Base-by-base conservation (phyloP, 1,284 basidiomycete genomes). In the Trichosporon inkin region DNA sequence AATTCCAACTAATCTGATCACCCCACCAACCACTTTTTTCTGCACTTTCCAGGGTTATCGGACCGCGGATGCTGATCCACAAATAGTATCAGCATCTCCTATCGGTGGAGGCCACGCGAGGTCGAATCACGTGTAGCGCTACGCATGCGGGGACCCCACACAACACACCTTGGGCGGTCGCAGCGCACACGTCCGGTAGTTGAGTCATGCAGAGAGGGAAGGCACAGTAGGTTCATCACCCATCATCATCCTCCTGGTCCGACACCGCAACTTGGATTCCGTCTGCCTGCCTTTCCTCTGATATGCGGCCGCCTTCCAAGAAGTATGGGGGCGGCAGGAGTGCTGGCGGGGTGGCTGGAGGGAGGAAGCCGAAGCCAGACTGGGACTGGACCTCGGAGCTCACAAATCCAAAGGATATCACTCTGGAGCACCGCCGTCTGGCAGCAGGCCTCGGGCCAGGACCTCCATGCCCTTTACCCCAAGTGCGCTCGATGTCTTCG, bases 321-420 rank as follows among this genome's bases (percentile, higher is more conserved):
- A 32, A 32, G 28, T 32, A 32, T 32, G 28, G 28, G 5, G 28
- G 28, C 28, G 8, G 28, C 5, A 32, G 28, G 28, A 32, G 28
- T 8, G 28, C 28, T 8, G 28, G 28, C 5, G 28, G 28, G 8
- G 8, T 32, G 28, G 28, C 28, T 8, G 28, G 28, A 32, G 28
- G 28, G 5, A 32, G 8, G 28, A 4, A 32, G 5, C 4, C 13
- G 36, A 13, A 38, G 13, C 36, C 36, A 22, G 86, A 72, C 65
- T 72, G 11, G 86, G 86, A 74, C 84, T 82, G 68, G 51, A 14
- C 22, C 17, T 16, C 65, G 63, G 54, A 47, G 24, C 38, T 52
- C 2, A 39, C 64, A 41, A 61, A 67, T 3, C 57, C 58, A 32
- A 69, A 68, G 17, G 82, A 81, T 10, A 62, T 58, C 20, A 39